phyloP scores from a whole-genome alignment of 352 stramenopile genomes.

The Elongisporangium undulatum region DNA sequence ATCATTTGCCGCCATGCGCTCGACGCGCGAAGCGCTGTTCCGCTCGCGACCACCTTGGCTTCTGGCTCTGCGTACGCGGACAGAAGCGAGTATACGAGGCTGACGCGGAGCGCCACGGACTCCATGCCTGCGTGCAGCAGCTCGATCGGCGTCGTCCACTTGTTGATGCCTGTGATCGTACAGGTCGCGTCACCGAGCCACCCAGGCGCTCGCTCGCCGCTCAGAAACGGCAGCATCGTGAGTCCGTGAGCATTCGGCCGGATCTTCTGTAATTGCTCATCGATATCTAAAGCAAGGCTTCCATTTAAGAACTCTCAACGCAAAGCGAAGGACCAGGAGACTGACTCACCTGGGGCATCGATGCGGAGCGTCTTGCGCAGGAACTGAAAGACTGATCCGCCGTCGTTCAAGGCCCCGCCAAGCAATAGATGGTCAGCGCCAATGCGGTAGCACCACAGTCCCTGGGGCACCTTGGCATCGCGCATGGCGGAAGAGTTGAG shows the following conservation, averaged over 20 bases:
- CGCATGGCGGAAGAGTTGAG: slow-evolving; percentile 45
- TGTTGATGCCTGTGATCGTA: slow-evolving; percentile 89
- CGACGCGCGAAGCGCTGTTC: slow-evolving; percentile 78
- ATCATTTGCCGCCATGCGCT: slow-evolving; percentile 85
- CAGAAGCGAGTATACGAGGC: slow-evolving; percentile 80
- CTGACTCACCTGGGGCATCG: slow-evolving; percentile 28
- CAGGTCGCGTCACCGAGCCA: slow-evolving; percentile 89
- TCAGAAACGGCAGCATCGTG: slow-evolving; percentile 91
- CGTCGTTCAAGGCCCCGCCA: slow-evolving; percentile 94
- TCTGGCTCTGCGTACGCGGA: slow-evolving; percentile 32
- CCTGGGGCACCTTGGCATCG: slow-evolving; percentile 70
- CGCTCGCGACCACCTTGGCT: slow-evolving; percentile 67
- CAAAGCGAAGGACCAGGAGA: not conserved
- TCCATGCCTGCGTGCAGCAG: slow-evolving; percentile 90
- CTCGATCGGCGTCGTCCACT: slow-evolving; percentile 86
- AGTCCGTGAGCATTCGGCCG: slow-evolving; percentile 62
- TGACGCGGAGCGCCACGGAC: slow-evolving; percentile 88
- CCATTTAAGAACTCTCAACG: slow-evolving; percentile 1
- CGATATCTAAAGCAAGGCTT: slow-evolving; percentile 7
- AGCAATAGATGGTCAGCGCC: slow-evolving; percentile 82
- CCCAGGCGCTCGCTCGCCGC: slow-evolving; percentile 90
- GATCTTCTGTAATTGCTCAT: slow-evolving; percentile 39
- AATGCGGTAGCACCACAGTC: slow-evolving; percentile 94
- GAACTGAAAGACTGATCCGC: slow-evolving; percentile 95
- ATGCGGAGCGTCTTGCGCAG: slow-evolving; percentile 71